A percentile compares a stretch with the other conserved stretches of the same genome.
Evolutionary conservation across 139 green algal genomes (phyloP).

Genomic region (Eudorina sp.): DNA sequence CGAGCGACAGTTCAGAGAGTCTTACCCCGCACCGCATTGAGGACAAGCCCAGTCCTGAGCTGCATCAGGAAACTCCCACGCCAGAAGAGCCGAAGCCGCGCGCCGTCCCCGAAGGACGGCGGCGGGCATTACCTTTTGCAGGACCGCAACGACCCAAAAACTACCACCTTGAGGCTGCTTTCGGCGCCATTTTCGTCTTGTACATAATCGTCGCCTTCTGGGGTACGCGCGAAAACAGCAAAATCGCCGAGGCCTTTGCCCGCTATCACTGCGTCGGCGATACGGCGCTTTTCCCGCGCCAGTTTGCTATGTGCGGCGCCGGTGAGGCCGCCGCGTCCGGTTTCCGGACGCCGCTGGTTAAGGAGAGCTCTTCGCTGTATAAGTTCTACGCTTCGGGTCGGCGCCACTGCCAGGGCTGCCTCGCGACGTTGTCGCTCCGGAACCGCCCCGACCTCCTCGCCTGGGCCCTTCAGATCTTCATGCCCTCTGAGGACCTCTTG

Average conservation of each 20-base stretch:
- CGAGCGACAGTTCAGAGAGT: background rate
- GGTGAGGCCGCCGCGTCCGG: background rate
- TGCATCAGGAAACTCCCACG: background rate
- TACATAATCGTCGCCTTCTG: constrained; percentile 4
- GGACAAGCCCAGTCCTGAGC: too few species aligned
- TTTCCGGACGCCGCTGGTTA: background rate
- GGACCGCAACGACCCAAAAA: background rate
- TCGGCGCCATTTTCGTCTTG: background rate
- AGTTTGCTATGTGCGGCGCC: constrained; percentile 32
- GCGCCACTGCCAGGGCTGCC: constrained; percentile 52
- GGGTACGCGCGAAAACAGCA: background rate
- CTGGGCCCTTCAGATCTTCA: background rate
- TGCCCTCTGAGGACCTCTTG: constrained; percentile 16
- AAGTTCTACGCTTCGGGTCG: constrained; percentile 59
- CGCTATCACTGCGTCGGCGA: background rate
- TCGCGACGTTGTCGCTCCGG: constrained; percentile 47
- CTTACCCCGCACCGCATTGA: too few species aligned
- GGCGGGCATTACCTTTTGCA: background rate
- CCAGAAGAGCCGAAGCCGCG: background rate
- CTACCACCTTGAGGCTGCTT: background rate
- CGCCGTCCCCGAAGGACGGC: background rate
- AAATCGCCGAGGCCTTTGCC: constrained; percentile 13
- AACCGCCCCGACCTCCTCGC: constrained; percentile 46
- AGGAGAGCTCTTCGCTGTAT: constrained; percentile 44
- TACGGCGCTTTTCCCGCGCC: constrained; percentile 1